Conservation (phyloP, 768 basidiomycete genomes). For the Zangia roseola region DNA sequence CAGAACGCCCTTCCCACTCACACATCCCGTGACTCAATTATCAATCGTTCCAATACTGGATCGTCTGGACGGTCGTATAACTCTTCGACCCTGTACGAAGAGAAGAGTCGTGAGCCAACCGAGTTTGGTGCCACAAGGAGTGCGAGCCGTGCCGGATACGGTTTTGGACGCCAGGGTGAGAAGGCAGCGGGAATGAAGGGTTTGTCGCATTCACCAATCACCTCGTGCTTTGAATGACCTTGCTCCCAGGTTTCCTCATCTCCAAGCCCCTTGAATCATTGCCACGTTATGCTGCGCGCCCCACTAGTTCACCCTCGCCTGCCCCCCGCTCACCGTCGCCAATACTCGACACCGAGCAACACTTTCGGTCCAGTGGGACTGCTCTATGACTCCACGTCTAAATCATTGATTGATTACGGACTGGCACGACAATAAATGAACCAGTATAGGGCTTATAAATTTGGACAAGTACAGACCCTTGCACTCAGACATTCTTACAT, state of each 20-base stretch:
- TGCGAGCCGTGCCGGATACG: constrained; percentile 51
- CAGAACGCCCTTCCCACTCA: constrained; percentile 51
- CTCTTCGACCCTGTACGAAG: constrained; percentile 32
- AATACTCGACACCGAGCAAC: constrained; percentile 16
- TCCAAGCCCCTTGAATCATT: constrained; percentile 61
- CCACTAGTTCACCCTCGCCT: constrained; percentile 25
- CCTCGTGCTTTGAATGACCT: constrained; percentile 1
- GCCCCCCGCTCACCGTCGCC: constrained; percentile 25
- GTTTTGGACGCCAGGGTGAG: constrained; percentile 81
- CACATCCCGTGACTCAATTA: constrained; percentile 24
- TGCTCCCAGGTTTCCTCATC: constrained; percentile 48
- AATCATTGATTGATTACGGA: constrained; percentile 21
- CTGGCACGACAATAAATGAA: constrained; percentile 18
- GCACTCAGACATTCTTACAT: constrained; percentile 6
- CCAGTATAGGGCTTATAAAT: constrained; percentile 9
- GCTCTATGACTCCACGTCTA: constrained; percentile 23
- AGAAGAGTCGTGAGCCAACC: constrained; percentile 21
- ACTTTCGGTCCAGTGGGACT: constrained; percentile 28
- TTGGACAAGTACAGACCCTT: constrained; percentile 18
- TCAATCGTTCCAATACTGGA: constrained; percentile 25
- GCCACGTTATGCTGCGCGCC: constrained; percentile 52
- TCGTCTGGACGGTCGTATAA: constrained; percentile 21
- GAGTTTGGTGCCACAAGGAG: constrained; percentile 23
- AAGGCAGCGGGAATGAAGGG: constrained; percentile 67
- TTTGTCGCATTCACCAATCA: constrained; percentile 11